These are phyloP conservation scores for Backusella tuberculispora DNA, from an alignment of 192 early-diverging fungal species.

Conservation along the genomic window DNA sequence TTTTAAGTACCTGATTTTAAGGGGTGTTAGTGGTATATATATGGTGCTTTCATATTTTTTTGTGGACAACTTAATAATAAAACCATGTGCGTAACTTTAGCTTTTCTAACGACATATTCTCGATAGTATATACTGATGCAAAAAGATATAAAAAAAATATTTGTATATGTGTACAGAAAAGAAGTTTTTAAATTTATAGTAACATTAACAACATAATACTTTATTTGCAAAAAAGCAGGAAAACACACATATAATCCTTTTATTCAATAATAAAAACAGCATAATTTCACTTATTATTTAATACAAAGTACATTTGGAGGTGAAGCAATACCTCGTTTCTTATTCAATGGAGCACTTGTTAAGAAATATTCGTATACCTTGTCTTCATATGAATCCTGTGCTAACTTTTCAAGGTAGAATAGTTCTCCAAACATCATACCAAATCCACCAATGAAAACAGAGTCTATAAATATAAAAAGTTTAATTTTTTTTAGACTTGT, in stretches of 20 bases:
- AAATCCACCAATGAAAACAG: conserved; percentile 26
- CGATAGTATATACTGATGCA: too few relatives aligned
- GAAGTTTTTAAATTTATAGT: too few relatives aligned
- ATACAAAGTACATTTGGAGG: conserved; percentile 36
- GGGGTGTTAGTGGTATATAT: too few relatives aligned
- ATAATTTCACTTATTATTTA: conserved; percentile 5
- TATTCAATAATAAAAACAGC: background rate
- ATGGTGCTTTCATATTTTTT: too few relatives aligned
- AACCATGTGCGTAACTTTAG: too few relatives aligned
- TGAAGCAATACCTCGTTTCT: conserved; percentile 28
- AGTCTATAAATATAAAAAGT: conserved; percentile 16
- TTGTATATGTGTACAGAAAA: too few relatives aligned
- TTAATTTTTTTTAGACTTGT: too few relatives aligned
- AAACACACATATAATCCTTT: background rate
- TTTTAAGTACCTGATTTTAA: too few relatives aligned
- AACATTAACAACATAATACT: too few relatives aligned
- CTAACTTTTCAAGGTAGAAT: conserved; percentile 32
- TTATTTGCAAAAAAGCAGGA: background rate
- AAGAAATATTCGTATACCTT: conserved; percentile 33
- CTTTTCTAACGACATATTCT: too few relatives aligned
- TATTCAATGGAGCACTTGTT: conserved; percentile 33
- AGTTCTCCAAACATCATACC: conserved; percentile 38
- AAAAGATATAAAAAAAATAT: too few relatives aligned
- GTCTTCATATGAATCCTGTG: conserved; percentile 25
- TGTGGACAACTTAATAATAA: too few relatives aligned